A percentile compares a stretch with the other conserved stretches of the same genome.
Conservation (phyloP, 495 filamentous ascomycete species). For the Pseudotulostoma volvatum region DNA sequence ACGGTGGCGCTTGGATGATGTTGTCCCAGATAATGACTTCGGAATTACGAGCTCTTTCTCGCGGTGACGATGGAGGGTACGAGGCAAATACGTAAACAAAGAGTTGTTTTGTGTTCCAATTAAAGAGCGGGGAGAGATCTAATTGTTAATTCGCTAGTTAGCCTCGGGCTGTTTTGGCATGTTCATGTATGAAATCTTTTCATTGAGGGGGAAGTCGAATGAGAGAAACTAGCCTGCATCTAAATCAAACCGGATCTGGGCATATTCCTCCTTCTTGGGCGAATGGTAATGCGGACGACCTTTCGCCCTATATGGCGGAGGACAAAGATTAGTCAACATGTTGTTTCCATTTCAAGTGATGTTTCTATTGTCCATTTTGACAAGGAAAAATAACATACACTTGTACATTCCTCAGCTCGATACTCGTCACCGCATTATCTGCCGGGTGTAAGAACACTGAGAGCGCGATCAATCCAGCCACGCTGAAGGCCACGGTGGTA, state of each 20-base stretch:
- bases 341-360: too few relatives aligned
- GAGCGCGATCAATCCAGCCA: slow-evolving; percentile 61
- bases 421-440: slow-evolving; percentile 44
- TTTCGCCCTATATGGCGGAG: slow-evolving; percentile 53
- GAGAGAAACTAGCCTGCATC: slow-evolving; percentile 46
- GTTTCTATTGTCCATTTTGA: too few relatives aligned
- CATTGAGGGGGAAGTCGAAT: too few relatives aligned
- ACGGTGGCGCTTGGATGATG: slow-evolving; percentile 62
- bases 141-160: too few relatives aligned
- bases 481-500: slow-evolving; percentile 75
- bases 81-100: slow-evolving; percentile 88
- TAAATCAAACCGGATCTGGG: slow-evolving; percentile 81
- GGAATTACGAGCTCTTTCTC: slow-evolving; percentile 22
- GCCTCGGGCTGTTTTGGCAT: too few relatives aligned
- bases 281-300: slow-evolving; percentile 91
- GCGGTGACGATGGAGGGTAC: slow-evolving; percentile 43
- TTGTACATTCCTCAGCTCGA: slow-evolving; percentile 64
- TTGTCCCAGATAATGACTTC: slow-evolving; percentile 89
- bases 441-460: slow-evolving; percentile 55
- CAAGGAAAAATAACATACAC: slow-evolving; percentile 43
- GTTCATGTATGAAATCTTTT: too few relatives aligned
- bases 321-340: not conserved
- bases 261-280: slow-evolving; percentile 83
- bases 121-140: slow-evolving; percentile 86
- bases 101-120: slow-evolving; percentile 99